Evolutionary conservation across 768 basidiomycete genomes (phyloP), one percentile per base, ranked within the genome.

Genomic region (Collybia sordida): DNA sequence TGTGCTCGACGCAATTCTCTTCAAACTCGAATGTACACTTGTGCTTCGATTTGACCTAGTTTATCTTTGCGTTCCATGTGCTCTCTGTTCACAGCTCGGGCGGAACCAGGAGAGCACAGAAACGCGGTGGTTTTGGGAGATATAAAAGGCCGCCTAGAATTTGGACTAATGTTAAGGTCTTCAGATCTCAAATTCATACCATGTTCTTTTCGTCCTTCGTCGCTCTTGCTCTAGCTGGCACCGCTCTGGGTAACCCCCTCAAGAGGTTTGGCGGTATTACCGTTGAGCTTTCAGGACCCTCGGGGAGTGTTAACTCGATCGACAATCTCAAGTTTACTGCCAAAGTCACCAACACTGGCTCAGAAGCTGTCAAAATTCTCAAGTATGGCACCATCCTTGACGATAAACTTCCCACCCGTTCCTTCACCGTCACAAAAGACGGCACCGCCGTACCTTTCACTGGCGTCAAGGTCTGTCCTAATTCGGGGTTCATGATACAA

Each of bases 341-440:
- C 7, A 56, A 69, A 8, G 66, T 78, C 14, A 75, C 62, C 22
- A 77, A 78, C 61, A 65, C 56, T 25, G 73, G 73, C 18, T 51
- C 67, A 28, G 67, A 72, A 47, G 58, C 60, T 38, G 62, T 75
- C 54, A 75, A 70, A 60, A 56, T 77, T 42, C 66, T 78, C 63
- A 75, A 72, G 57, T 76, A 73, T 54, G 72, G 64, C n/a, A 77
- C 76, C 14, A 69, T 78, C 47, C 67, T 77, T 47, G 74, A 78
- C 58, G 64, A 62, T 35, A 59, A 67, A 22, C 60, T 71, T 14
- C 72, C 74, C 5, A 75, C 74, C 27, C 69, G 65, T 55, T 75
- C 73, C 1, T 77, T 78, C 59, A 61, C 57, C 7, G 67, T 77
- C 52, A 72, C 65, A 38, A 73, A 72, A 59, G 68, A 71, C 54